Percentiles rank a stretch among this genome's conserved stretches.
Conservation (phyloP, 768 basidiomycete species). For the Albatrellus ellisii region DNA sequence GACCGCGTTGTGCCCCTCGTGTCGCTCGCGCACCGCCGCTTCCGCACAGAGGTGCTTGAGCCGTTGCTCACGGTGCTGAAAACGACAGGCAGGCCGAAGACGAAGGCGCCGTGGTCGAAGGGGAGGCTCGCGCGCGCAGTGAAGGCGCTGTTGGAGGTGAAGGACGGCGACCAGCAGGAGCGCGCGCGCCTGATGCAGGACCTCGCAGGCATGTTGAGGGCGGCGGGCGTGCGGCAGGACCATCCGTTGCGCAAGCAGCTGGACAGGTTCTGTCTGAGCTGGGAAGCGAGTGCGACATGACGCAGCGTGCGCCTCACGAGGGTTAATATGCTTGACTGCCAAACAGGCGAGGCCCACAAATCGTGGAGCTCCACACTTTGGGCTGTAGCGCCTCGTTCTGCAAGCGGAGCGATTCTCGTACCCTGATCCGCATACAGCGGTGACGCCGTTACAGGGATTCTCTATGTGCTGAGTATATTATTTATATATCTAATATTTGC, state of each 20-base stretch:
- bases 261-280: slow-evolving; percentile 53
- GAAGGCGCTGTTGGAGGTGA: slow-evolving; percentile 46
- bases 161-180: slow-evolving; percentile 33
- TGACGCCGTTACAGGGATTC: no score
- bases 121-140: slow-evolving; percentile 58
- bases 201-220: slow-evolving; percentile 36
- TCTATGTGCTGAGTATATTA: no score
- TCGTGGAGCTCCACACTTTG: no score
- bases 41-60: slow-evolving; percentile 61
- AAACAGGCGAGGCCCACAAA: no score
- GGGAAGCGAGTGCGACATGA: no score
- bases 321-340: no score
- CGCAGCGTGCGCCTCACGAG: no score
- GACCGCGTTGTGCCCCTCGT: slow-evolving; percentile 55
- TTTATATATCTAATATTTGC: no score
- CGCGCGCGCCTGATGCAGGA: slow-evolving; percentile 32
- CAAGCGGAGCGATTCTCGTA: no score
- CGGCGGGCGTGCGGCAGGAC: slow-evolving; percentile 43
- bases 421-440: no score
- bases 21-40: slow-evolving; percentile 56
- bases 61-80: slow-evolving; percentile 58
- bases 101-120: slow-evolving; percentile 43
- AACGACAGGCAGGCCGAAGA: slow-evolving; percentile 34
- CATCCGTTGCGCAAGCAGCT: slow-evolving; percentile 59
- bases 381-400: no score